These are phyloP conservation scores for Pseudohyphozyma bogoriensis DNA, from an alignment of 768 basidiomycete genomes.

Conservation along the genomic window DNA sequence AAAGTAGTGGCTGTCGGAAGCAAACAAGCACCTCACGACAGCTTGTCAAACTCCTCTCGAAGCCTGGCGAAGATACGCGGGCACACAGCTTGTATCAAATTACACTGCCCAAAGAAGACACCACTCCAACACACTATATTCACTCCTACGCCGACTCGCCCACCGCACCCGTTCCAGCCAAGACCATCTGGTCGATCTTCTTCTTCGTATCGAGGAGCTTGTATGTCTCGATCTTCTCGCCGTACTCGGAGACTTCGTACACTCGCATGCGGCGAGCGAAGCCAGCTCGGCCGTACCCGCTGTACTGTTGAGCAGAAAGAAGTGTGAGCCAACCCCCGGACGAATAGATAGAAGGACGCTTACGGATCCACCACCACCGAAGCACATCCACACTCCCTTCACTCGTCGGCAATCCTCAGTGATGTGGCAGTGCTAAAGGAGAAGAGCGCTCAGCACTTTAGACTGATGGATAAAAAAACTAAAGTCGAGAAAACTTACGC, in stretches of 20 bases:
- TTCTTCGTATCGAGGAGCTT: constrained; percentile 46
- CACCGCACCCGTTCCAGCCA: constrained; percentile 22
- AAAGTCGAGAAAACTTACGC: constrained; percentile 35
- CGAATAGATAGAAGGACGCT: neutral
- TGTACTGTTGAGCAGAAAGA: constrained; percentile 18
- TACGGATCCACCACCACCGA: constrained; percentile 54
- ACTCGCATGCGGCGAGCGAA: constrained; percentile 87
- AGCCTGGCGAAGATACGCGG: no score
- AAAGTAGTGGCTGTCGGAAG: no score
- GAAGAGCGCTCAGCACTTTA: neutral
- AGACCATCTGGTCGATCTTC: constrained; percentile 20
- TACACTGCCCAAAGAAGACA: no score
- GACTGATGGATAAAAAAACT: no score
- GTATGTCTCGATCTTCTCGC: constrained; percentile 82
- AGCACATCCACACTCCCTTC: constrained; percentile 82
- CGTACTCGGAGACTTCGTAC: constrained; percentile 76
- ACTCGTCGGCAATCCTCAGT: constrained; percentile 76
- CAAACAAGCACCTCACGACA: no score
- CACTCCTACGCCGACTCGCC: neutral
- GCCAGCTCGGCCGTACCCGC: constrained; percentile 42
- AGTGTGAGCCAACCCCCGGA: constrained; percentile 7
- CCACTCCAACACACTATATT: neutral
- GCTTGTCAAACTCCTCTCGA: no score
- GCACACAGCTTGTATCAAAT: no score
- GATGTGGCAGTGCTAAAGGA: constrained; percentile 42